Evolutionary conservation across 306 rosid species (phyloP).

Genomic region (Pyrus communis): DNA sequence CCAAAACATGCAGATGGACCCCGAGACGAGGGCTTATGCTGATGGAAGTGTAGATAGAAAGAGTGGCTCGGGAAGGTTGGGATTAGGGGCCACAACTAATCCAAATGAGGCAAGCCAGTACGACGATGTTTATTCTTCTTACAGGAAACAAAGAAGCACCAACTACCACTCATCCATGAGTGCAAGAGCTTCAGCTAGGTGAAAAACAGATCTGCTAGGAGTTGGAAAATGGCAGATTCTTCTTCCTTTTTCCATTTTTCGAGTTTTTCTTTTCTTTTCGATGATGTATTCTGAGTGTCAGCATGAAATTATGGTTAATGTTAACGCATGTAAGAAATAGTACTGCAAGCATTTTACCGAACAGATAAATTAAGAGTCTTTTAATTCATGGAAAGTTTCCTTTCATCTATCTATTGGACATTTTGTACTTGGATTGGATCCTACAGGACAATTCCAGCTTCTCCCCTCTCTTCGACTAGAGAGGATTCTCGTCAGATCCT

Average conservation of each 20-base stretch:
- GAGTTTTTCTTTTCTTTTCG: not conserved
- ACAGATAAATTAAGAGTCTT: not conserved
- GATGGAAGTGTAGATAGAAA: slow-evolving; percentile 83
- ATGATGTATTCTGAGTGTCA: not conserved
- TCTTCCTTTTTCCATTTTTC: not conserved
- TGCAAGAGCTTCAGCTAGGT: slow-evolving; percentile 61
- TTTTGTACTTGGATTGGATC: not conserved
- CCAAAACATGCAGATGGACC: slow-evolving; percentile 80
- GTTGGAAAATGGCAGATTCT: not conserved
- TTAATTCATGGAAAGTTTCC: not conserved
- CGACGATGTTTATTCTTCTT: slow-evolving; percentile 92
- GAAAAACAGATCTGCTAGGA: slow-evolving; percentile 13
- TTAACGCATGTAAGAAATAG: not conserved
- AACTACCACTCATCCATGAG: slow-evolving; percentile 90
- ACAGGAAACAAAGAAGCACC: slow-evolving; percentile 96
- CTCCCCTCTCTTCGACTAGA: too few relatives aligned
- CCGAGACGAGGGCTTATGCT: slow-evolving; percentile 73
- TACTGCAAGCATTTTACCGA: not conserved
- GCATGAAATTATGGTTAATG: not conserved
- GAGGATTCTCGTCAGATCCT: too few relatives aligned
- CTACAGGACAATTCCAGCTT: not conserved
- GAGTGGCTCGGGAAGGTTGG: slow-evolving; percentile 68
- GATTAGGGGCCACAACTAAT: slow-evolving; percentile 80
- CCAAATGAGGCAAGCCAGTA: slow-evolving; percentile 89
- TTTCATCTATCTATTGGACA: not conserved